Evolutionary conservation across 2,329 filamentous ascomycete genomes (phyloP).

Genomic region (Aureobasidium mangrovei): DNA sequence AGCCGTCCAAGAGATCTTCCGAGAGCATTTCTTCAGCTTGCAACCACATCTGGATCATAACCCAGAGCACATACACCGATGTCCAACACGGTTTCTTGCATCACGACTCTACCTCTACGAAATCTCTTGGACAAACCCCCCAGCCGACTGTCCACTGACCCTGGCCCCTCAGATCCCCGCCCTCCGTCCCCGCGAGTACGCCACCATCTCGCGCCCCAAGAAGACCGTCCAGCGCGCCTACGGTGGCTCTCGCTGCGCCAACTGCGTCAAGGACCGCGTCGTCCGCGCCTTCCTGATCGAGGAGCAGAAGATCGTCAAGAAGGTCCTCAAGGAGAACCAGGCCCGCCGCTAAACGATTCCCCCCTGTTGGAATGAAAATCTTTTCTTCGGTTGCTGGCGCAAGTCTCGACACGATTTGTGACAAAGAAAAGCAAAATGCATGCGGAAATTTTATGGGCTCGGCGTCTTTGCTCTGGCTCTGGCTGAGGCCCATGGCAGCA

Average conservation of each 20-base stretch:
- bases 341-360: constrained; percentile 14
- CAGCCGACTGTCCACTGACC: not conserved
- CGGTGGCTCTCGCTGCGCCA: constrained; percentile 95
- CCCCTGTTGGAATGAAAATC: constrained; percentile 13
- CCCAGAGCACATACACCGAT: not conserved
- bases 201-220: constrained; percentile 94
- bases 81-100: not conserved
- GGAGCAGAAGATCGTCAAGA: constrained; percentile 99
- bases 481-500: not conserved
- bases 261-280: constrained; percentile 96
- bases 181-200: constrained; percentile 96
- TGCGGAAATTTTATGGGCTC: constrained; percentile 13
- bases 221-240: constrained; percentile 99
- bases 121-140: constrained; percentile 10
- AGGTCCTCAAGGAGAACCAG: constrained; percentile 90
- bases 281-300: constrained; percentile 98
- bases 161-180: constrained; percentile 63
- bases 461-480: constrained; percentile 12
- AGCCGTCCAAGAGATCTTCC: constrained; percentile 12
- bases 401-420: constrained; percentile 11
- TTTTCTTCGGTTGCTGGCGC: constrained; percentile 15
- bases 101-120: not conserved
- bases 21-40: not conserved
- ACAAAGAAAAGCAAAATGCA: constrained; percentile 13
- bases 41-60: not conserved